Percentiles rank a stretch among this genome's conserved stretches.
phyloP scores from a whole-genome alignment of 2,329 filamentous ascomycete species.

The Tolypocladium sp. region DNA sequence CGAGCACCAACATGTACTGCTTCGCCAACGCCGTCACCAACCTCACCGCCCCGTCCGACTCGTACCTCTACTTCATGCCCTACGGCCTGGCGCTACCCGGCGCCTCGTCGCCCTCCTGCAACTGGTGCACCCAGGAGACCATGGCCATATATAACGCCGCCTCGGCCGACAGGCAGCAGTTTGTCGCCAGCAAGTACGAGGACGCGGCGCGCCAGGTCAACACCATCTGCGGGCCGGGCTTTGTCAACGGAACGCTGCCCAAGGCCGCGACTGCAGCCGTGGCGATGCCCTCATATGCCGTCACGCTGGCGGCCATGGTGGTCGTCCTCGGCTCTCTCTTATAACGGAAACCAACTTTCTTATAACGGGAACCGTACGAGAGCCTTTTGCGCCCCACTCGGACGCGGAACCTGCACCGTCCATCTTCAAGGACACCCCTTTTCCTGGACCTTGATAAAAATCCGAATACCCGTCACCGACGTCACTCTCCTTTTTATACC shows the following conservation, averaged over 20 bases:
- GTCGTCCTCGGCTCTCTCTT: constrained; percentile 9
- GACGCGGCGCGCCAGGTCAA: constrained; percentile 67
- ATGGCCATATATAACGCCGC: constrained; percentile 73
- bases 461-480: no score
- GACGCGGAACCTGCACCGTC: no score
- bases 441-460: background rate
- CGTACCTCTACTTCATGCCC: constrained; percentile 79
- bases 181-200: constrained; percentile 60
- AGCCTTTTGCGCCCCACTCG: background rate
- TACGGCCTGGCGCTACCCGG: constrained; percentile 63
- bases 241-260: constrained; percentile 48
- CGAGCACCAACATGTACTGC: constrained; percentile 59
- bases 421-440: background rate
- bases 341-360: constrained; percentile 7
- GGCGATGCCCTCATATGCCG: constrained; percentile 8
- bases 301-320: constrained; percentile 3
- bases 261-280: constrained; percentile 14
- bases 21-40: constrained; percentile 83
- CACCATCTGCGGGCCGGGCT: constrained; percentile 47
- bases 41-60: constrained; percentile 55
- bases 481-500: background rate
- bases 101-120: constrained; percentile 64
- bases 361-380: constrained; percentile 6
- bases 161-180: constrained; percentile 54
- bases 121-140: constrained; percentile 64